Conservation (phyloP, 2,329 filamentous ascomycete genomes). For the Thermothelomyces thermophilus region DNA sequence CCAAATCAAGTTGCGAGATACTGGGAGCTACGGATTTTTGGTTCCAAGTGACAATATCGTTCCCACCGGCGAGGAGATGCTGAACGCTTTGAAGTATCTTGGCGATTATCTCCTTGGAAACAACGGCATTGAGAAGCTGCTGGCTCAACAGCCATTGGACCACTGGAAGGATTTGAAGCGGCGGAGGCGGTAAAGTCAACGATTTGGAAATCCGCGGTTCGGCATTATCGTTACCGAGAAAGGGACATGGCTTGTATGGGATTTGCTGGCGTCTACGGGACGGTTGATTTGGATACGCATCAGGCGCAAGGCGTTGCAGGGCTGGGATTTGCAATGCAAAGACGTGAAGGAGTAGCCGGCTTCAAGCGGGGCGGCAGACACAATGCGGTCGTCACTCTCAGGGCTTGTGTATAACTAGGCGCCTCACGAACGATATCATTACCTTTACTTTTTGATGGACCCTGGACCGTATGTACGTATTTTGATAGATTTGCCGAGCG, state of each 20-base stretch:
- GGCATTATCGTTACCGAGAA: neutral
- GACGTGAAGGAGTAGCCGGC: neutral
- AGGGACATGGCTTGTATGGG: neutral
- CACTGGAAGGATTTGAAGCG: conserved; percentile 21
- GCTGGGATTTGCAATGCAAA: too few relatives aligned
- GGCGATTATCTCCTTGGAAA: conserved; percentile 71
- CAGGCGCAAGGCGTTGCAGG: conserved; percentile 9
- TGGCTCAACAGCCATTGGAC: conserved; percentile 2
- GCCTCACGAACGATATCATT: too few relatives aligned
- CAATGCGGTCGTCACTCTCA: neutral
- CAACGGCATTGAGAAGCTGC: conserved; percentile 52
- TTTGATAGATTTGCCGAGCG: neutral
- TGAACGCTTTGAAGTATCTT: conserved; percentile 76
- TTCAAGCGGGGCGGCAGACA: neutral
- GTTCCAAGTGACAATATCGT: conserved; percentile 81
- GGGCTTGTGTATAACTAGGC: too few relatives aligned
- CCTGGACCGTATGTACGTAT: too few relatives aligned
- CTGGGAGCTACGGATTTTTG: conserved; percentile 88
- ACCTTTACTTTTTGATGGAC: neutral
- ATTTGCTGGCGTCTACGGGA: neutral
- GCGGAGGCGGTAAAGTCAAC: conserved; percentile 13
- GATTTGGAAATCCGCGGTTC: neutral
- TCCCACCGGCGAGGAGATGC: conserved; percentile 81
- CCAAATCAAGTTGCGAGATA: conserved; percentile 90
- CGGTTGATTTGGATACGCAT: neutral